Evolutionary conservation across 2,329 filamentous ascomycete species (phyloP), one percentile per base, ranked within the genome.

Genomic region (Cadophora sp.): DNA sequence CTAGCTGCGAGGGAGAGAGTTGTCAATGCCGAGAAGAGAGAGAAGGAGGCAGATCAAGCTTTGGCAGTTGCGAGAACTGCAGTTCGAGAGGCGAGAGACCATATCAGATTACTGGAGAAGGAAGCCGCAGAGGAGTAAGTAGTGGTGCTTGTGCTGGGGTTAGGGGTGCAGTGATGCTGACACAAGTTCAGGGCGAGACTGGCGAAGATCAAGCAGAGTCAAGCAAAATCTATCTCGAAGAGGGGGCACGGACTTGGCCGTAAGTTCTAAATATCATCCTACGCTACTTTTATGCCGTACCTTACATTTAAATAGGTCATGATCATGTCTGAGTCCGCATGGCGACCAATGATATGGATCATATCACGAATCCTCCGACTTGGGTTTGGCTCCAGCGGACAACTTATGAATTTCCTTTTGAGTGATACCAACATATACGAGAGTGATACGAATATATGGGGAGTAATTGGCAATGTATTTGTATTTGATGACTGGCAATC

Each of bases 1-100:
- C 74, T 85, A 1, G 82, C 85, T 26, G 90, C 90, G 0, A 82
- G 86, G 4, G 86, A 91, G 78, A 84, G 86, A 40, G 85, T 92
- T 24, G 81, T 88, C 72, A 79, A 80, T 56, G 90, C 90, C 31
- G 90, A 92, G 79, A 76, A 80, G 0, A 88, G 89, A 0, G 90
- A 92, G 79, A 79, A 81, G 7, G 88, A 91, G 22, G 90, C 90
- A 0, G 90, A 92, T 73, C 82, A 85, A 2, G 90, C 89, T 0
- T 78, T 91, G 16, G 81, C 85, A 11, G 83, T 86, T 9, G 89
- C 89, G 0, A 82, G 86, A 64, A 74, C 82, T 37, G 85, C 86
- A 1, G 90, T 91, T 0, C 83, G 84, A 29, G 87, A 90, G 71
- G 90, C 90, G 0, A 81, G 86, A 37, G 88, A 89, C 56, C 85